Evolutionary conservation across 768 basidiomycete genomes (phyloP), one percentile per base, ranked within the genome.

Genomic region (Lactarius pseudohatsudake): DNA sequence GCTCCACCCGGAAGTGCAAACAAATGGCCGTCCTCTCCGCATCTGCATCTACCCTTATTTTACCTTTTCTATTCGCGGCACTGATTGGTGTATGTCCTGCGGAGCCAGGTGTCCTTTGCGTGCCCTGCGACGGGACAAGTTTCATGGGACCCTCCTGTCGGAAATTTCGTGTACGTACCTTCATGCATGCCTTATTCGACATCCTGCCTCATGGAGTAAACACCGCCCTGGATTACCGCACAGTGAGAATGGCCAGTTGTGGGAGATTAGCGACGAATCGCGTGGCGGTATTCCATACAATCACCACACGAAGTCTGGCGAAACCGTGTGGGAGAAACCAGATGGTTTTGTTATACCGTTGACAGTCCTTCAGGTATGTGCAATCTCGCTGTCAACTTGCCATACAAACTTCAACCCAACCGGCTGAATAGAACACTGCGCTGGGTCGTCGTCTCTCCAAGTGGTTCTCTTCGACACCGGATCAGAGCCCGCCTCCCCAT

Each of bases 111-210:
- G 2, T 86, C 89, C 10, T 98, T 88, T 76, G 95, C 95, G 28
- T 96, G 94, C 77, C 95, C 95, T 61, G 88, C 93, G 0, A 92
- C 93, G 18, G 94, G 94, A 18, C 86, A 94, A 75, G 92, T 94
- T 62, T 91, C 91, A 73, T 97, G 94, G 94, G 92, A 94, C 74
- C 88, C 95, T 9, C 95, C 95, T 28, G 83, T 88, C 28, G 94
- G 93, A 8, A 88, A 90, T 64, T 94, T 94, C 76, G 88, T 96
- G 90, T 93, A 77, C 76, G 87, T 79, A 43, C 28, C 36, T 32
- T 32, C 30, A 0, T 32, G 4, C 2, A 18, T 63, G 54, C 67
- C 69, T 74, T 56, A 20, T 56, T 10, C 28, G 55, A 32, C 55
- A 9, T 34, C 69, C 66, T 67, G 41, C 69, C 60, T 20, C 63